A percentile compares a stretch with the other conserved stretches of the same genome.
These are phyloP conservation scores for Phialophora tarda DNA, from an alignment of 2,329 filamentous ascomycete genomes.

Conservation along the genomic window DNA sequence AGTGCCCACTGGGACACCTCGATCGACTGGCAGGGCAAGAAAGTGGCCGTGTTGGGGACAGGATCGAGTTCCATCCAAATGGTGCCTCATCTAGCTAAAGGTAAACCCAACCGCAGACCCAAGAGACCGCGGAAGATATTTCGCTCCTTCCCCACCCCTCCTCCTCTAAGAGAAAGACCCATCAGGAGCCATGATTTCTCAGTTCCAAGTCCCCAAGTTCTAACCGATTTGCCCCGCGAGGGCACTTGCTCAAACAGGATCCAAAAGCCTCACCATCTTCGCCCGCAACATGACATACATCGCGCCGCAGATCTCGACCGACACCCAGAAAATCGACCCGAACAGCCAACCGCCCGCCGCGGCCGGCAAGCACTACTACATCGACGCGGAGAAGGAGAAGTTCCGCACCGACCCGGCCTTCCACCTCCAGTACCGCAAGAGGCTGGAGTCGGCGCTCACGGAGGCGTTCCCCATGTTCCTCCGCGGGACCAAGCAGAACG, in stretches of 20 bases:
- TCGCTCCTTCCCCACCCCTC: too few relatives aligned
- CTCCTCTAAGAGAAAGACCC: too few relatives aligned
- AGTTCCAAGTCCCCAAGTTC: not conserved
- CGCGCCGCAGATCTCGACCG: conserved; percentile 24
- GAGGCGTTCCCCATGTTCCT: conserved; percentile 52
- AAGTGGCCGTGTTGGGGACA: conserved; percentile 68
- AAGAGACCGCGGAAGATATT: too few relatives aligned
- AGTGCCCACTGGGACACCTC: conserved; percentile 43
- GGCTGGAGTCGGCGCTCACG: conserved; percentile 45
- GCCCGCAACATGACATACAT: conserved; percentile 41
- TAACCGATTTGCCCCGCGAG: not conserved
- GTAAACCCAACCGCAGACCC: not conserved
- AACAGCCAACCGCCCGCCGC: conserved; percentile 17
- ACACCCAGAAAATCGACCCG: conserved; percentile 22
- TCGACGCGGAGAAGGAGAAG: conserved; percentile 32
- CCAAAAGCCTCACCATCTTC: conserved; percentile 43
- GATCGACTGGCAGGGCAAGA: conserved; percentile 62
- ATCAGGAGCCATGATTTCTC: too few relatives aligned
- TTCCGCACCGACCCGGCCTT: conserved; percentile 31
- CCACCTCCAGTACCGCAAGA: conserved; percentile 34
- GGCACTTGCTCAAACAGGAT: conserved; percentile 1
- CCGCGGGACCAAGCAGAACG: conserved; percentile 47
- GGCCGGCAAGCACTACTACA: conserved; percentile 29
- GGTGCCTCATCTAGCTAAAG: conserved; percentile 26
- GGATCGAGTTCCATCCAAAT: conserved; percentile 67